phyloP scores from a whole-genome alignment of 768 basidiomycete genomes.

The Termitomyces sp. region DNA sequence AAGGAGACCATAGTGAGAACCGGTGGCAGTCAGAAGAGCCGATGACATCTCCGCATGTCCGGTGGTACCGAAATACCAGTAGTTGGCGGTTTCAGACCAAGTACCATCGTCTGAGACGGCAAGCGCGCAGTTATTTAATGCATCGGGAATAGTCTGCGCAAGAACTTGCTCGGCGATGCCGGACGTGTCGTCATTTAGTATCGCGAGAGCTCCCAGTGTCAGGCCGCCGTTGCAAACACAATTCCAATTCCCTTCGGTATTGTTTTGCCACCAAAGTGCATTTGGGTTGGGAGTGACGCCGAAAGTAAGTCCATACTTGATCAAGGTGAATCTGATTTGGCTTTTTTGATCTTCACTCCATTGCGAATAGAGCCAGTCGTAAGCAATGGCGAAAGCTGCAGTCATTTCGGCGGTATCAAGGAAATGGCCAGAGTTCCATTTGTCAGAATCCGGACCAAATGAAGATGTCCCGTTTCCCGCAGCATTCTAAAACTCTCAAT shows the following conservation, averaged over 20 bases:
- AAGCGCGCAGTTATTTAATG: conserved; percentile 67
- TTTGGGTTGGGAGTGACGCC: conserved; percentile 46
- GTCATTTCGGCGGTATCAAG: conserved; percentile 89
- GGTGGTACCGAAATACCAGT: conserved; percentile 94
- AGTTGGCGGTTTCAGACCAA: conserved; percentile 92
- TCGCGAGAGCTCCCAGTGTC: conserved; percentile 85
- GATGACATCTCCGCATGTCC: conserved; percentile 87
- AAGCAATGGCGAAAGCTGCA: conserved; percentile 86
- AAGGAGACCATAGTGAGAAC: conserved; percentile 73
- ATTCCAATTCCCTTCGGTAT: conserved; percentile 92
- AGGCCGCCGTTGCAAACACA: conserved; percentile 93
- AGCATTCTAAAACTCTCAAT: conserved; percentile 47
- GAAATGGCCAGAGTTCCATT: conserved; percentile 91
- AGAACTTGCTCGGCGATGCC: conserved; percentile 67
- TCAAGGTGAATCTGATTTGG: conserved; percentile 64
- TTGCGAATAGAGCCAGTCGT: conserved; percentile 82
- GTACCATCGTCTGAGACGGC: conserved; percentile 70
- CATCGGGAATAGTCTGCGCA: conserved; percentile 63
- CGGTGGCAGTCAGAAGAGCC: conserved; percentile 79
- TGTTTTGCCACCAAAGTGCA: conserved; percentile 76
- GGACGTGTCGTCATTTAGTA: conserved; percentile 76
- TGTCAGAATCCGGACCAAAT: conserved; percentile 63
- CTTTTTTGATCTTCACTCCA: conserved; percentile 52
- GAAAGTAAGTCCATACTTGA: conserved; percentile 68
- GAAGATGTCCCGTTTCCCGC: conserved; percentile 58